These are phyloP conservation scores for Lojkania enalia DNA, from an alignment of 2,329 filamentous ascomycete species.

Conservation along the genomic window DNA sequence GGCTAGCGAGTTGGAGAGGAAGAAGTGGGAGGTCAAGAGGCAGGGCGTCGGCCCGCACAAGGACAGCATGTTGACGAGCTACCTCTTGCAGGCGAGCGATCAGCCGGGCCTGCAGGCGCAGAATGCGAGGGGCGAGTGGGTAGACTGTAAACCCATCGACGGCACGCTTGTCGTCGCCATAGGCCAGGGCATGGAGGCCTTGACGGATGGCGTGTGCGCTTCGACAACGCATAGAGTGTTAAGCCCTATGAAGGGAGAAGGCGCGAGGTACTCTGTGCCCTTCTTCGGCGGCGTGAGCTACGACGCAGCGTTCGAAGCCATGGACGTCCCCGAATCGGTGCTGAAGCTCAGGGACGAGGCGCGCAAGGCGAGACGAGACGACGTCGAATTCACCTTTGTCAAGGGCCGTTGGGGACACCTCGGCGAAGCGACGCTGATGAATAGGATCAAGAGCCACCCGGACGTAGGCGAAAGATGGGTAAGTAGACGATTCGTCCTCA, in stretches of 20 bases:
- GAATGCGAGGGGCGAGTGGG: conserved; percentile 76
- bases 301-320: conserved; percentile 77
- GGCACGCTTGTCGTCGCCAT: conserved; percentile 86
- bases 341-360: conserved; percentile 63
- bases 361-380: conserved; percentile 62
- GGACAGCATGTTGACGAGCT: conserved; percentile 81
- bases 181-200: conserved; percentile 81
- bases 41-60: conserved; percentile 77
- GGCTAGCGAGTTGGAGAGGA: conserved; percentile 39
- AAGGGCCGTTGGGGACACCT: conserved; percentile 67
- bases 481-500: conserved; percentile 18
- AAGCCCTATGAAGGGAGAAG: conserved; percentile 69
- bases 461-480: conserved; percentile 80
- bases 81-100: conserved; percentile 76
- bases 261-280: conserved; percentile 76
- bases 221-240: conserved; percentile 81
- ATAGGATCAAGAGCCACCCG: conserved; percentile 82
- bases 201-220: conserved; percentile 81
- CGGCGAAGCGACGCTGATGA: conserved; percentile 82
- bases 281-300: conserved; percentile 88
- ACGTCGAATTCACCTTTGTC: conserved; percentile 86
- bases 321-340: conserved; percentile 69
- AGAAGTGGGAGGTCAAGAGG: conserved; percentile 58
- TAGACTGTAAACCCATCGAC: conserved; percentile 75
- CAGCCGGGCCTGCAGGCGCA: conserved; percentile 82